Percentiles rank a stretch among this genome's conserved stretches.
phyloP scores from a whole-genome alignment of 257 asterid species.

The Solanum medicagineum region DNA sequence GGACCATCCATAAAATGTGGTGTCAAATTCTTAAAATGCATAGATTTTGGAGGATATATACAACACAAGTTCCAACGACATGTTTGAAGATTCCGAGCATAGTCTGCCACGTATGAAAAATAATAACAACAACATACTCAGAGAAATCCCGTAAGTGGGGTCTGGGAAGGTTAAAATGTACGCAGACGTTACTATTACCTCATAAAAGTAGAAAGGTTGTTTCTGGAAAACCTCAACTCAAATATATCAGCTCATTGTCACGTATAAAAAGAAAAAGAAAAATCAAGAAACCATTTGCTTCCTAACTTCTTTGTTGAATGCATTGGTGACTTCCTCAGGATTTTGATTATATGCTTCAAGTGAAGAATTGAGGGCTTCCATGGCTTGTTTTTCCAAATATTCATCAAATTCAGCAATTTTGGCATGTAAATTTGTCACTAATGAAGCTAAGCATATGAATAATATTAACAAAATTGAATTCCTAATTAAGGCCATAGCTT shows the following conservation, averaged over 20 bases:
- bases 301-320: conserved; percentile 29
- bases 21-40: background rate
- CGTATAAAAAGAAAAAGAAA: background rate
- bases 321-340: conserved; percentile 28
- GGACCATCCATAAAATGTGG: background rate
- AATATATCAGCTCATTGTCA: too few species aligned
- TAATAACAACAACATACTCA: too few species aligned
- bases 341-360: conserved; percentile 22
- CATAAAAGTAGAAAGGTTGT: too few species aligned
- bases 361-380: conserved; percentile 19
- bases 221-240: too few species aligned
- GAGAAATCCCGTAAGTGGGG: too few species aligned
- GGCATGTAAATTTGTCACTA: conserved; percentile 12
- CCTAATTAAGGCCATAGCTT: background rate
- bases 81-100: background rate
- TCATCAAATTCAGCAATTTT: conserved; percentile 26
- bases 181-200: too few species aligned
- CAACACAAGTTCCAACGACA: background rate
- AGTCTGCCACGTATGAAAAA: background rate
- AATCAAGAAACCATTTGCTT: conserved; percentile 15
- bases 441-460: background rate
- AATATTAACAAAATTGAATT: background rate
- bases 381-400: conserved; percentile 18
- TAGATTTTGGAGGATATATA: background rate
- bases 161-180: too few species aligned